These are phyloP conservation scores for Arctostaphylos glauca DNA, from an alignment of 148 eudicot species.

Conservation along the genomic window DNA sequence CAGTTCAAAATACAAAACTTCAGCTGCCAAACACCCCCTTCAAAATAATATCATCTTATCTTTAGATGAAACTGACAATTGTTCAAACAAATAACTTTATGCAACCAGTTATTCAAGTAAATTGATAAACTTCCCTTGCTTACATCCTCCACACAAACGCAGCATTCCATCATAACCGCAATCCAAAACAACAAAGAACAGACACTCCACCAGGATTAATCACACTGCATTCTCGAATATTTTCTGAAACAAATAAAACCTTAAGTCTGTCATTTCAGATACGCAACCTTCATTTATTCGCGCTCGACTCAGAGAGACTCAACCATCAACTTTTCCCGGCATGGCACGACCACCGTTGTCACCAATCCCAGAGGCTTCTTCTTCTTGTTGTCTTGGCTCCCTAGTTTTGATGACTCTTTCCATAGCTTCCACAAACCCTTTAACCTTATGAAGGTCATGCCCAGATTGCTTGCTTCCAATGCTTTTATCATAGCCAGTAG, in stretches of 20 bases:
- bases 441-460: neutral
- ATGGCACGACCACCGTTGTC: neutral
- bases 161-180: no score
- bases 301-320: neutral
- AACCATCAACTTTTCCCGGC: neutral
- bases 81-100: neutral
- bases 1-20: no score
- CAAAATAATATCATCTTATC: no score
- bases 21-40: no score
- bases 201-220: neutral
- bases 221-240: neutral
- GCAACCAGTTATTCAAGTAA: neutral
- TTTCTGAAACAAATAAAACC: neutral
- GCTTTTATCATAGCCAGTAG: neutral
- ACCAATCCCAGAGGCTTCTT: neutral
- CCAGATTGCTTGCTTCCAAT: neutral
- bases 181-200: neutral
- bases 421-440: neutral
- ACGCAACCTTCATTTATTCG: neutral
- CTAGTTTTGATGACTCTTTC: constrained; percentile 6
- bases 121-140: no score
- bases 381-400: neutral
- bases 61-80: neutral
- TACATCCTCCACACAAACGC: no score
- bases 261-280: neutral